Conservation (phyloP, 192 early-diverging fungal genomes). For the Phycomyces blakesleeanus region DNA sequence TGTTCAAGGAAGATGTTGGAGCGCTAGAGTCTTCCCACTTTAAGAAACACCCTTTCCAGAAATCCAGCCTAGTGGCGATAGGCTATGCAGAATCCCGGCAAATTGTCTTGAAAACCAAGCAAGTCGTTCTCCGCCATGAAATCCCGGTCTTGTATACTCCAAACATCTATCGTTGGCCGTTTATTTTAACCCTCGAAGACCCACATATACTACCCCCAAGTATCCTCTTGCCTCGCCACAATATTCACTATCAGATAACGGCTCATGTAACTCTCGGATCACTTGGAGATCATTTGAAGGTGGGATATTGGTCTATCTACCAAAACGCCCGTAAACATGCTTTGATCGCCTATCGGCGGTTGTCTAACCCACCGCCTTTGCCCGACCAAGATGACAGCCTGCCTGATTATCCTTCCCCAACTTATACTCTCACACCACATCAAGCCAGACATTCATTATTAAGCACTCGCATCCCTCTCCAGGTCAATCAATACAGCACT, state of each 20-base stretch:
- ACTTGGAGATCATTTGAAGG: neutral
- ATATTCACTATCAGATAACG: neutral
- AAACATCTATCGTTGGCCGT: neutral
- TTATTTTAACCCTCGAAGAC: neutral
- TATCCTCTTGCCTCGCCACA: neutral
- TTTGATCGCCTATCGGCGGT: neutral
- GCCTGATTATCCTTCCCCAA: neutral
- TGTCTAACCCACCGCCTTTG: neutral
- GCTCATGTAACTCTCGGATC: neutral
- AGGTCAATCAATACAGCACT: neutral
- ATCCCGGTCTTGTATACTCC: neutral
- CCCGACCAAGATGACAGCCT: neutral
- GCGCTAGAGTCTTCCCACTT: no score
- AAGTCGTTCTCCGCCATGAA: neutral
- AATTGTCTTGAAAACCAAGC: no score
- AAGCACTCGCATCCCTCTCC: neutral
- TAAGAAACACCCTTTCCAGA: no score
- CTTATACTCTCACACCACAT: neutral
- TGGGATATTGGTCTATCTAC: neutral
- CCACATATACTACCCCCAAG: neutral
- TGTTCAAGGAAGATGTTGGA: no score
- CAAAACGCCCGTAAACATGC: neutral
- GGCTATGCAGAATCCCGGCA: no score
- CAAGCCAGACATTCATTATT: neutral
- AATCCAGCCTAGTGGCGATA: no score